Percentiles rank a stretch among this genome's conserved stretches.
Evolutionary conservation across 2,329 filamentous ascomycete species (phyloP).

Genomic region (Periconia sp.): DNA sequence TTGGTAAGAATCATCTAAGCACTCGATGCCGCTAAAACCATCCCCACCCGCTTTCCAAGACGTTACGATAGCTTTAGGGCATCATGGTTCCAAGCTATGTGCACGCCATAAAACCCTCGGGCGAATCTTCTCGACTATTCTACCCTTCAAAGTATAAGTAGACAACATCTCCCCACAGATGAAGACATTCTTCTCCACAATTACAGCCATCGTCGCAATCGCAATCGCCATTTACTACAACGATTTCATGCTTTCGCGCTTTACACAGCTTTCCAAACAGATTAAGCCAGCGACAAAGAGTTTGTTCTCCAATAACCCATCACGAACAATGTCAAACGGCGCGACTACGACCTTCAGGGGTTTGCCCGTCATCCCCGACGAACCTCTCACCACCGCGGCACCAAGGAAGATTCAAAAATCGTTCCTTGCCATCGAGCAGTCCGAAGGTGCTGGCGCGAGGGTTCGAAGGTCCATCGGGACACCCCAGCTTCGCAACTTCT

Average conservation of each 20-base stretch:
- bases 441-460: slow-evolving; percentile 83
- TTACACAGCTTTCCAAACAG: slow-evolving; percentile 34
- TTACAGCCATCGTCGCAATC: slow-evolving; percentile 47
- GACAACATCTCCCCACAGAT: slow-evolving; percentile 28
- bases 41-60: background rate
- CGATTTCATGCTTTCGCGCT: slow-evolving; percentile 46
- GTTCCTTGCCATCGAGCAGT: slow-evolving; percentile 81
- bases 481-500: slow-evolving; percentile 78
- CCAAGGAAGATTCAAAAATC: slow-evolving; percentile 78
- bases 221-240: slow-evolving; percentile 41
- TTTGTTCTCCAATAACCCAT: slow-evolving; percentile 20
- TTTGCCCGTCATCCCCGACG: slow-evolving; percentile 51
- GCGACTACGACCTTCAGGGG: slow-evolving; percentile 45
- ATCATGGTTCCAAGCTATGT: background rate
- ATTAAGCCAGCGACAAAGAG: slow-evolving; percentile 26
- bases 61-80: background rate
- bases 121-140: slow-evolving; percentile 36
- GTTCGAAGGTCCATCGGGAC: slow-evolving; percentile 89
- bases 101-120: background rate
- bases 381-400: slow-evolving; percentile 41
- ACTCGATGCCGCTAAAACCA: background rate
- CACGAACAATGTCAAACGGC: slow-evolving; percentile 31
- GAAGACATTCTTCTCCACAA: slow-evolving; percentile 44
- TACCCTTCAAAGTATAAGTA: slow-evolving; percentile 35
- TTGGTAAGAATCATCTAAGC: background rate